These are phyloP conservation scores for Annulohypoxylon maeteangense DNA, from an alignment of 495 filamentous ascomycete genomes.

Conservation along the genomic window DNA sequence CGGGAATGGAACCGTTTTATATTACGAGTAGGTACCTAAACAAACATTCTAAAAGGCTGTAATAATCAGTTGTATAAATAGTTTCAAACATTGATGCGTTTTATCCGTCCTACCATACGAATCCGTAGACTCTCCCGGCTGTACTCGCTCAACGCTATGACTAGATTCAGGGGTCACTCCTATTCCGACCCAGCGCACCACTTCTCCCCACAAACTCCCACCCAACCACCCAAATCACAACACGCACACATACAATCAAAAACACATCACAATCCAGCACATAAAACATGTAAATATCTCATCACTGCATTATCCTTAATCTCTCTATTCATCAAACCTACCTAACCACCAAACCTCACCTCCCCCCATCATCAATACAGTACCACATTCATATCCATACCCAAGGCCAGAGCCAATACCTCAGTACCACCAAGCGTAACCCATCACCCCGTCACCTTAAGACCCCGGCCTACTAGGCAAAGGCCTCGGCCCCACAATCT, in stretches of 20 bases:
- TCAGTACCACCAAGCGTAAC: not conserved
- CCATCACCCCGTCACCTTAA: not conserved
- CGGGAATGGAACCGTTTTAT: no score
- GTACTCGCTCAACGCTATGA: no score
- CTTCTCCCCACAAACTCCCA: not conserved
- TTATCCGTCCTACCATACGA: no score
- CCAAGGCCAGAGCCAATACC: no score
- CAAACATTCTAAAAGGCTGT: no score
- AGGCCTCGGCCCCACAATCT: slow-evolving; percentile 82
- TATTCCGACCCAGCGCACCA: not conserved
- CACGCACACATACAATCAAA: not conserved
- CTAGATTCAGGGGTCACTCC: not conserved
- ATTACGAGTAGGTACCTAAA: no score
- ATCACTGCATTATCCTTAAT: not conserved
- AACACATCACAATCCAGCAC: not conserved
- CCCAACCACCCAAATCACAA: not conserved
- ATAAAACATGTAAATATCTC: not conserved
- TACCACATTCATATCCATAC: not conserved
- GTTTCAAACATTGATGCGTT: not conserved
- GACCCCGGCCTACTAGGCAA: slow-evolving; percentile 56
- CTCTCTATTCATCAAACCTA: not conserved
- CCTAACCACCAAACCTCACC: not conserved
- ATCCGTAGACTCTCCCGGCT: no score
- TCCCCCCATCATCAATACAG: not conserved
- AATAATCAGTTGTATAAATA: no score